A percentile compares a stretch with the other conserved stretches of the same genome.
These are phyloP conservation scores for Isatis tinctoria DNA, from an alignment of 345 rosid genomes.

Conservation along the genomic window DNA sequence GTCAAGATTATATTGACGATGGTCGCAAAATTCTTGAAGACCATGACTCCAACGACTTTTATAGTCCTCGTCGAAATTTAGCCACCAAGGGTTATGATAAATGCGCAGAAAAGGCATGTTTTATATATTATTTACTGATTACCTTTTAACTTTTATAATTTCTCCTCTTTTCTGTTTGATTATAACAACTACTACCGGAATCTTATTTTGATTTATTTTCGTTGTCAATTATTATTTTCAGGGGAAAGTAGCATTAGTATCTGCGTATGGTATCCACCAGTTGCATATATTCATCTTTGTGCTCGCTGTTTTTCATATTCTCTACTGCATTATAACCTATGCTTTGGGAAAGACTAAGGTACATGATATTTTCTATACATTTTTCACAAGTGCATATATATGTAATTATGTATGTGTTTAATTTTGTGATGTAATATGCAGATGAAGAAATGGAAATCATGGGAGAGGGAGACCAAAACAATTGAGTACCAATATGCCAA, in stretches of 20 bases:
- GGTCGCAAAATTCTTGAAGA: conserved; percentile 45
- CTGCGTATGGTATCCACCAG: conserved; percentile 73
- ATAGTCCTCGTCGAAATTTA: conserved; percentile 45
- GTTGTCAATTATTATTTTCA: conserved; percentile 27
- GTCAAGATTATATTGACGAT: conserved; percentile 6
- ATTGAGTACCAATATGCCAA: conserved; percentile 71
- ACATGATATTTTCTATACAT: background rate
- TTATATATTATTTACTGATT: background rate
- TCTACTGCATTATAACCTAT: conserved; percentile 61
- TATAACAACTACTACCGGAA: background rate
- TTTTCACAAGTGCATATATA: background rate
- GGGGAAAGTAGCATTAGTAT: conserved; percentile 66
- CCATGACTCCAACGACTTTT: conserved; percentile 16
- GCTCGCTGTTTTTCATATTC: conserved; percentile 56
- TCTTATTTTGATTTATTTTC: background rate
- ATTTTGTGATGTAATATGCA: conserved; percentile 22
- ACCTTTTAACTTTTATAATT: background rate
- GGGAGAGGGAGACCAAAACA: conserved; percentile 87
- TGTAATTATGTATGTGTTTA: background rate
- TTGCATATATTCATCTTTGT: conserved; percentile 82
- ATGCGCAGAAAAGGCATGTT: conserved; percentile 41
- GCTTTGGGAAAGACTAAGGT: conserved; percentile 74
- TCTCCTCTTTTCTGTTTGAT: background rate
- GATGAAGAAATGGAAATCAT: conserved; percentile 88
- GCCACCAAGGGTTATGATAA: conserved; percentile 36